Base-by-base conservation (phyloP, 129 eudicot species). In the Chrysanthemum lavandulifolium region DNA sequence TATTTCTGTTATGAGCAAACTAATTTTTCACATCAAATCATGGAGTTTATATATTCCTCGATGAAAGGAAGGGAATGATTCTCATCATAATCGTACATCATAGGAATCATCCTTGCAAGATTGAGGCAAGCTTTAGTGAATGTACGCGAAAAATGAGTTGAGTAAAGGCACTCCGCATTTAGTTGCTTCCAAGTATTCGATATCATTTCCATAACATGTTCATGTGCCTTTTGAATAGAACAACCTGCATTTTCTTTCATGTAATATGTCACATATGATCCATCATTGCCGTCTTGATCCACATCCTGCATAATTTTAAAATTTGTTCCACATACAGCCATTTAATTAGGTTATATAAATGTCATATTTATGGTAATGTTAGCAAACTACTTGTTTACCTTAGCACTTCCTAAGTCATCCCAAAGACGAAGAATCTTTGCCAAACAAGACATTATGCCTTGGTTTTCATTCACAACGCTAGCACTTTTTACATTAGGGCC, bases 381-480 rank as follows among this genome's bases (percentile, higher is more conserved):
- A 61, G 33, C 7, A 23, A 40, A 2, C 3, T 78, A 52, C 1
- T 29, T 3, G 12, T 76, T 14, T 71, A 82, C 87, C 85, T 80
- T 58, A 14, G 88, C 82, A 75, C 76, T 81, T 67, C 86, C 87
- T 71, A 86, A 65, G 51, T 86, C 91, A 72, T 86, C 94, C 89
- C 87, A 87, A 72, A 87, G 89, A 57, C 94, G 89, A 69, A 87
- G 87, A 72, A 87, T 84, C 55, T 82, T 78, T 2, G 81, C 84
- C 5, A 78, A 77, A 61, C 78, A 78, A 65, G 64, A 71, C 12
- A 71, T 66, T 36, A 88, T 79, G 12, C 65, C 47, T 33, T 78
- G 58, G 10, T 70, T 55, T n/a, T 82, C 78, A 5, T 68, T 25
- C 49, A 82, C 68, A 62, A 49, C 12, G 40, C 65, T 62, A 6